Evolutionary conservation across 768 basidiomycete species (phyloP).

Genomic region (Kwoniella sp.): DNA sequence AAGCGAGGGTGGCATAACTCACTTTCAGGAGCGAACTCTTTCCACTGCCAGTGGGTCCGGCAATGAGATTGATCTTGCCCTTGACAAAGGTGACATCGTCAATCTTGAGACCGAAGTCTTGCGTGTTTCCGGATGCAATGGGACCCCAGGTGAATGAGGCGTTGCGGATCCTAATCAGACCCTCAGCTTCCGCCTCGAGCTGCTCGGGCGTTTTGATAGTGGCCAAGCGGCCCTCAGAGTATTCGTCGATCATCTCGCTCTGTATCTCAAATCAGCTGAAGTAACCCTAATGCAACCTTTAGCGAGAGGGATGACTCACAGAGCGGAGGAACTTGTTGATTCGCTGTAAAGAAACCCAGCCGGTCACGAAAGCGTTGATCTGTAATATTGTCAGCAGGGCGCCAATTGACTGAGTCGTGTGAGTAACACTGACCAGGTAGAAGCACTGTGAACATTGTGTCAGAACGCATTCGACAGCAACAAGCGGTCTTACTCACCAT

Average conservation of each 20-base stretch:
- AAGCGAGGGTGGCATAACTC: background rate
- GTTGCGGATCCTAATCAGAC: slow-evolving; percentile 43
- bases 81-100: slow-evolving; percentile 49
- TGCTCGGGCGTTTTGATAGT: slow-evolving; percentile 22
- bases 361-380: slow-evolving; percentile 46
- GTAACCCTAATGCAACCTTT: slow-evolving; percentile 52
- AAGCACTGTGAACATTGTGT: slow-evolving; percentile 21
- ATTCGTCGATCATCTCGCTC: slow-evolving; percentile 48
- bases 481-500: slow-evolving; percentile 22
- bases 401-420: background rate
- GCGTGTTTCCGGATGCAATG: slow-evolving; percentile 52
- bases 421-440: slow-evolving; percentile 24
- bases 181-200: slow-evolving; percentile 37
- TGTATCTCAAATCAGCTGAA: slow-evolving; percentile 13
- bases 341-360: slow-evolving; percentile 65
- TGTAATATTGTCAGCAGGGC: background rate
- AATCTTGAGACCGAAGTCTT: slow-evolving; percentile 51
- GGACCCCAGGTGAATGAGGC: slow-evolving; percentile 49
- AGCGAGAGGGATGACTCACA: slow-evolving; percentile 48
- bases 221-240: slow-evolving; percentile 13
- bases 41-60: slow-evolving; percentile 51
- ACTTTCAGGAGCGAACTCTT: slow-evolving; percentile 46
- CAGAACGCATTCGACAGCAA: background rate
- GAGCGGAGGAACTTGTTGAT: slow-evolving; percentile 55
- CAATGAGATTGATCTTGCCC: slow-evolving; percentile 50